Base-by-base conservation (phyloP, 345 rosid species). In the Pistacia atlantica region DNA sequence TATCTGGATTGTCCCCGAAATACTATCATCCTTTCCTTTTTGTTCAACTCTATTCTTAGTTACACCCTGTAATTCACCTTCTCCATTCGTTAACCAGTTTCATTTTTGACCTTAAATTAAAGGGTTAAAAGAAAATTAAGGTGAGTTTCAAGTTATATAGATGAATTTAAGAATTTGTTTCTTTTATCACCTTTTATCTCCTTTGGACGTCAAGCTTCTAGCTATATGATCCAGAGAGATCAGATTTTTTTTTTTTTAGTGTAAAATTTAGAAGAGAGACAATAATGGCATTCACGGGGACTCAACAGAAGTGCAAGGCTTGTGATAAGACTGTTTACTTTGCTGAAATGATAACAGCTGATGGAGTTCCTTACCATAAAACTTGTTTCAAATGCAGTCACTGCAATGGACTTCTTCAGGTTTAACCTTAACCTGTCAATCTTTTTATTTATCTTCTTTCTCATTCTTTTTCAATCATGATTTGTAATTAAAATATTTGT, bases 321-420 rank as follows among this genome's bases (percentile, higher is more conserved):
- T 94, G 97, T 71, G 90, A 86, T 70, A 94, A 88, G 90, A 92
- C 97, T 0, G 97, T 91, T 20, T 85, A 92, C 78, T 71, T 90
- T 75, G 78, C 86, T 31, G 98, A 94, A 69, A 80, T 91, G 86
- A 71, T 92, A 38, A 75, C 94, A 0, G 95, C 93, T 67, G 97
- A 92, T 85, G 98, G 97, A 31, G 77, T 88, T 75, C 70, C 89
- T 46, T 94, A 90, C 78, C 98, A 94, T 79, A 94, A 91, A 82
- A 87, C 89, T 51, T 94, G 98, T 86, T 94, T 94, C 92, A 92
- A 86, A 81, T 91, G 97, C 89, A 85, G 84, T 57, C 97, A 92
- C 69, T 94, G 98, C 93, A 90, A 89, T 79, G 91, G 93, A 64
- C 84, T 77, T 52, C 91, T 94, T 78, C 92, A 84, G 89, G 97